Base-by-base conservation (phyloP, 2,329 filamentous ascomycete species). In the Penicillium sp. region DNA sequence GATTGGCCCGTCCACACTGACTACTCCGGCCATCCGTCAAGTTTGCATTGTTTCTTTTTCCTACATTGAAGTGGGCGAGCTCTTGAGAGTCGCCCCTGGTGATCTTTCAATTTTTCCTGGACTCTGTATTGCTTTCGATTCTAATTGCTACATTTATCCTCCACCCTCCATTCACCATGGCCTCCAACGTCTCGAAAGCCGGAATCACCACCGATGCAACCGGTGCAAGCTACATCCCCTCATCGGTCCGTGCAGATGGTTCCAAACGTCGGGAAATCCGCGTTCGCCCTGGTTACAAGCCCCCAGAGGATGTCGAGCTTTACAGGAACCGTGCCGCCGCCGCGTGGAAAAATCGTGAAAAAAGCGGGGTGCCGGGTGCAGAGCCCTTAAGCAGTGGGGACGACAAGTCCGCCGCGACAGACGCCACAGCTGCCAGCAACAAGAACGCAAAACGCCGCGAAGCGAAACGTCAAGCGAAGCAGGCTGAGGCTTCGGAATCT, bases 281-380 rank as follows among this genome's bases (percentile, higher is more conserved):
- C 70, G 91, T 99, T 59, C 87, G 91, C 29, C 93, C 95, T 0
- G 96, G 95, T 53, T 99, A 97, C 77, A 87, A 88, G 33, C 96
- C 95, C 1, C 91, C 93, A 0, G 95, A 99, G 77, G 95, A 99
- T 75, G 89, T 98, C 62, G 92, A 97, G 71, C 82, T 96, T 46
- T 99, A 99, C 84, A 96, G 92, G 79, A 97, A 96, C 75, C 88
- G 90, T 56, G 92, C 88, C 1, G 93, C 93, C 49, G 90, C 95
- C 72, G 86, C 86, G 49, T 96, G 90, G 79, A 91, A 91, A 70
- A 91, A 86, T 65, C 86, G 91, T 52, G 86, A 84, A 26, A 82
- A 79, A 60, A 86, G 84, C 56, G 89, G 84, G 22, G 84, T 96
- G 5, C 90, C 91, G 4, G 93, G 93, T 24, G 90, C 91, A 1